These are phyloP conservation scores for Pseudogymnoascus destructans DNA, from an alignment of 2,329 filamentous ascomycete species.

Conservation along the genomic window DNA sequence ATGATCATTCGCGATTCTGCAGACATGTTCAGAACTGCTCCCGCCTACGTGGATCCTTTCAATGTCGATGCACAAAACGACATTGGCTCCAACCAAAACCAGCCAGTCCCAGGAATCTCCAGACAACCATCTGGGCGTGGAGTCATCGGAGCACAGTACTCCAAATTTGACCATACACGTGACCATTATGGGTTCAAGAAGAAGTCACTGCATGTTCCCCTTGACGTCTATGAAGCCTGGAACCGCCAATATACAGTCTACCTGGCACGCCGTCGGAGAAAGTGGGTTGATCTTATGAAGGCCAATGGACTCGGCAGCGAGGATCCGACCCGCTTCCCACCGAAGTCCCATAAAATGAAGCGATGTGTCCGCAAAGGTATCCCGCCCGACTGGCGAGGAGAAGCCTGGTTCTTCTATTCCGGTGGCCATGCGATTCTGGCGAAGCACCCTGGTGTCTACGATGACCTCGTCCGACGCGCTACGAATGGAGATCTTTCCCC, in stretches of 20 bases:
- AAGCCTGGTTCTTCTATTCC: slow-evolving; percentile 94
- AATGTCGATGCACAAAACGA: not conserved
- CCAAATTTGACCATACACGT: slow-evolving; percentile 30
- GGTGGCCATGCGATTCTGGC: slow-evolving; percentile 69
- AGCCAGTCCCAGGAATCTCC: not conserved
- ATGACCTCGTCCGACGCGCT: slow-evolving; percentile 48
- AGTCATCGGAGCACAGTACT: not conserved
- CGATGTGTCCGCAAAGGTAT: slow-evolving; percentile 87
- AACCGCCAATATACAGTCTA: slow-evolving; percentile 62
- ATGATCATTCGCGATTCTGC: not conserved
- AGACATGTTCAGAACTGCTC: not conserved
- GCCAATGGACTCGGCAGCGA: slow-evolving; percentile 62
- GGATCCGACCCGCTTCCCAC: slow-evolving; percentile 64
- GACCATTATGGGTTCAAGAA: slow-evolving; percentile 93
- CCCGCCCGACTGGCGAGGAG: slow-evolving; percentile 85
- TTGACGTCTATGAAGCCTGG: slow-evolving; percentile 73
- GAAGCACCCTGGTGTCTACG: slow-evolving; percentile 66
- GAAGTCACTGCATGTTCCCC: slow-evolving; percentile 61
- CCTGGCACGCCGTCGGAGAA: slow-evolving; percentile 58
- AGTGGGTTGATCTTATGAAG: slow-evolving; percentile 69
- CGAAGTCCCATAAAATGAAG: slow-evolving; percentile 70
- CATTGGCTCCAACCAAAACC: not conserved
- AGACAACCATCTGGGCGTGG: not conserved
- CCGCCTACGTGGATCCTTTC: not conserved
- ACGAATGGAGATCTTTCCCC: slow-evolving; percentile 49